Evolutionary conservation across 129 eudicot species (phyloP).

Genomic region (Helichrysum umbraculigerum): DNA sequence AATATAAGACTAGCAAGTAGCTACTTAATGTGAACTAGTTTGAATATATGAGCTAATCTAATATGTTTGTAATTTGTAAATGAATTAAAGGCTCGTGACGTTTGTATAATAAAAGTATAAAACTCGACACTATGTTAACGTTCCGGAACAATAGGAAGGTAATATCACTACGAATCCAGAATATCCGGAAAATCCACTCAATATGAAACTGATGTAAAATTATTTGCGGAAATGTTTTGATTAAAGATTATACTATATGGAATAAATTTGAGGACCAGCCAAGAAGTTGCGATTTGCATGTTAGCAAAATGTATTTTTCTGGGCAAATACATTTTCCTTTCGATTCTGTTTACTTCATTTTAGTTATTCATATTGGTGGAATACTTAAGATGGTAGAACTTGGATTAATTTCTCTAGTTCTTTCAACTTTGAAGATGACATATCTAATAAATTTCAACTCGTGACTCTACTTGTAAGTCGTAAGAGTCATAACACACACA

Average conservation of each 20-base stretch:
- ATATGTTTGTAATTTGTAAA: too few relatives aligned
- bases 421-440: background rate
- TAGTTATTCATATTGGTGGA: background rate
- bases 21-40: too few relatives aligned
- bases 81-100: too few relatives aligned
- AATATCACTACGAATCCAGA: background rate
- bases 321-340: background rate
- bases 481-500: too few relatives aligned
- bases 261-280: constrained; percentile 1
- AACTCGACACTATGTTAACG: background rate
- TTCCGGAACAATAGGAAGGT: background rate
- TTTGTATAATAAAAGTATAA: too few relatives aligned
- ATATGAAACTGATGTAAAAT: background rate
- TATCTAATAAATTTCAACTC: too few relatives aligned
- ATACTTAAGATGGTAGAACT: background rate
- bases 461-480: too few relatives aligned
- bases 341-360: too few relatives aligned
- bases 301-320: background rate
- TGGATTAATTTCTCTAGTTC: background rate
- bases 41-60: too few relatives aligned
- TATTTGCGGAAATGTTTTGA: background rate
- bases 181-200: background rate
- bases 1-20: too few relatives aligned
- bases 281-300: background rate
- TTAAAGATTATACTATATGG: background rate